Evolutionary conservation across 2,329 filamentous ascomycete species (phyloP), one percentile per base, ranked within the genome.

Genomic region (Pseudogymnoascus sp.): DNA sequence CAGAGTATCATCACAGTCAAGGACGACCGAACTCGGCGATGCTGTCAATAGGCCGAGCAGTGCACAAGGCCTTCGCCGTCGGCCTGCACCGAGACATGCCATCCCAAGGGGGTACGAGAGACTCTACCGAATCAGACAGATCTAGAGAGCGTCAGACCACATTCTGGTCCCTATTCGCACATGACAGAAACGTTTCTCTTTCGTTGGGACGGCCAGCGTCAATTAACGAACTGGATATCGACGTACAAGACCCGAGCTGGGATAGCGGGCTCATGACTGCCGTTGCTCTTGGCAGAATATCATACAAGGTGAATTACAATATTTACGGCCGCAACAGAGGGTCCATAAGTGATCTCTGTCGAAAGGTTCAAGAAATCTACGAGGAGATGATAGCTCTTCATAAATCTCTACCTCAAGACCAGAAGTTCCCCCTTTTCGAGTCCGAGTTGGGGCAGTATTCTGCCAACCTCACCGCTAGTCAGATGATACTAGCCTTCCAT

Each of bases 111-210:
- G 38, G 21, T 27, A 27, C 29, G n/a, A 61, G 44, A 41, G 59
- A 61, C 31, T 33, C 21, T 31, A 60, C 55, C 12, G 36, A 42
- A 35, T 51, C 27, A 4, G 44, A 51, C 9, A n/a, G 44, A 51
- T 29, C 48, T 44, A 58, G 41, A 48, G 61, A 63, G 29, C 55
- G 61, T 10, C 61, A 36, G 27, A 58, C 61, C 8, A 61, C 61
- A n/a, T 63, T 63, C 39, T 61, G 58, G 61, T 61, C 61, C 5
- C 35, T 63, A 48, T 63, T 29, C 29, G 61, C 39, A 36, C 61
- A 61, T 9, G 61, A 63, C 15, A 31, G 61, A 36, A 63, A 61
- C 13, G 38, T 61, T 41, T 63, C 61, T 48, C 61, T 63, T 31
- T 63, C 61, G n/a, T 31, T 63, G 25, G 61, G 61, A 12, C 61